These are phyloP conservation scores for Lunasporangiospora selenospora DNA, from an alignment of 192 early-diverging fungal species.

Conservation along the genomic window DNA sequence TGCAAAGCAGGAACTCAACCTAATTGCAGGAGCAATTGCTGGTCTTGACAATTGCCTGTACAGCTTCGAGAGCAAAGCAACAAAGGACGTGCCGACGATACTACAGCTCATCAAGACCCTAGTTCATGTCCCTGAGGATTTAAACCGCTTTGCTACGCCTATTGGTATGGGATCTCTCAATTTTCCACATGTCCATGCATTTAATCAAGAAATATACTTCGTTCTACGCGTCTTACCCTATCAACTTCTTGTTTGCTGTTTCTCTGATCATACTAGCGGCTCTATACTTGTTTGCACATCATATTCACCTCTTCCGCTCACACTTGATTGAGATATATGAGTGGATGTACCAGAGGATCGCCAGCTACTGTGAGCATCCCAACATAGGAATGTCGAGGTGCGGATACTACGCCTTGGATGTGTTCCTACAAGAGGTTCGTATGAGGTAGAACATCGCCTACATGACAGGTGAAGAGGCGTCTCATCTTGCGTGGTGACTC, in stretches of 20 bases:
- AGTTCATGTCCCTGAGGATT: constrained; percentile 50
- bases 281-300: constrained; percentile 43
- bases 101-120: constrained; percentile 34
- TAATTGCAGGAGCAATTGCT: constrained; percentile 35
- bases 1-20: constrained; percentile 23
- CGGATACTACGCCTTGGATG: constrained; percentile 47
- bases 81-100: constrained; percentile 25
- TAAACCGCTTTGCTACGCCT: constrained; percentile 46
- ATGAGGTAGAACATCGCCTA: too few relatives aligned
- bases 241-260: neutral
- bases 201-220: neutral
- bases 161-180: constrained; percentile 39
- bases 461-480: too few relatives aligned
- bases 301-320: constrained; percentile 39
- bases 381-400: constrained; percentile 38
- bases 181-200: too few relatives aligned
- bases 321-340: constrained; percentile 35
- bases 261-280: constrained; percentile 30
- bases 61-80: constrained; percentile 15
- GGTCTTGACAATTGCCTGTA: constrained; percentile 45
- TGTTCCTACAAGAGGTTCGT: constrained; percentile 38
- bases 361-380: constrained; percentile 38
- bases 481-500: too few relatives aligned
- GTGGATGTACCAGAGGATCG: constrained; percentile 33
- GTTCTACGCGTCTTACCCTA: neutral